A percentile compares a stretch with the other conserved stretches of the same genome.
Conservation (phyloP, 352 stramenopile genomes). For the Phytophthora pistaciae region DNA sequence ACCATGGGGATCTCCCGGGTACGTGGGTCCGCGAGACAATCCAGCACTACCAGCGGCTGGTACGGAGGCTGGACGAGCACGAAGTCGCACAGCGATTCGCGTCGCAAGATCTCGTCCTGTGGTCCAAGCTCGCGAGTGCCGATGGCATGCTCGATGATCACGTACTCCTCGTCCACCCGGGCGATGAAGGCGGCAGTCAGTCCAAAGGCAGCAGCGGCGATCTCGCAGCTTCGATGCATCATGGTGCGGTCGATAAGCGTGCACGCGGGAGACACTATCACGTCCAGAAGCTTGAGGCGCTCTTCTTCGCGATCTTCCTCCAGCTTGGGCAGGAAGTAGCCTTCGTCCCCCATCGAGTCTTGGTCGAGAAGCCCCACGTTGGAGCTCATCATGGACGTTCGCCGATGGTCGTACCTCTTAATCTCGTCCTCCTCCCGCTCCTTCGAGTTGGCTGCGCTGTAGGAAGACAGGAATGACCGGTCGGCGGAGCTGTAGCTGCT, state of each 20-base stretch:
- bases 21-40: constrained; percentile 56
- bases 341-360: constrained; percentile 47
- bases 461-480: constrained; percentile 23
- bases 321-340: constrained; percentile 53
- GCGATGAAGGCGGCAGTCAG: constrained; percentile 63
- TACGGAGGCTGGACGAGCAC: constrained; percentile 55
- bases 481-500: constrained; percentile 56
- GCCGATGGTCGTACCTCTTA: constrained; percentile 36
- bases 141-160: constrained; percentile 61
- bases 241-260: constrained; percentile 64
- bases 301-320: constrained; percentile 48
- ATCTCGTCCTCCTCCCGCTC: constrained; percentile 42
- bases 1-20: constrained; percentile 68
- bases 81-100: constrained; percentile 66
- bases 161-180: constrained; percentile 54
- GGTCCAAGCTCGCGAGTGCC: constrained; percentile 33
- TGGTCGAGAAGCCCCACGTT: constrained; percentile 59
- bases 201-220: constrained; percentile 52
- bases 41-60: constrained; percentile 53
- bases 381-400: constrained; percentile 66
- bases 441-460: constrained; percentile 24
- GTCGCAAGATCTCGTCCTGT: constrained; percentile 47
- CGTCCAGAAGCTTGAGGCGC: constrained; percentile 56
- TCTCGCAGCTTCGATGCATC: constrained; percentile 68
- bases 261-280: constrained; percentile 65